Evolutionary conservation across 2,329 filamentous ascomycete genomes (phyloP).

Genomic region (Bipolaris sorokiniana): DNA sequence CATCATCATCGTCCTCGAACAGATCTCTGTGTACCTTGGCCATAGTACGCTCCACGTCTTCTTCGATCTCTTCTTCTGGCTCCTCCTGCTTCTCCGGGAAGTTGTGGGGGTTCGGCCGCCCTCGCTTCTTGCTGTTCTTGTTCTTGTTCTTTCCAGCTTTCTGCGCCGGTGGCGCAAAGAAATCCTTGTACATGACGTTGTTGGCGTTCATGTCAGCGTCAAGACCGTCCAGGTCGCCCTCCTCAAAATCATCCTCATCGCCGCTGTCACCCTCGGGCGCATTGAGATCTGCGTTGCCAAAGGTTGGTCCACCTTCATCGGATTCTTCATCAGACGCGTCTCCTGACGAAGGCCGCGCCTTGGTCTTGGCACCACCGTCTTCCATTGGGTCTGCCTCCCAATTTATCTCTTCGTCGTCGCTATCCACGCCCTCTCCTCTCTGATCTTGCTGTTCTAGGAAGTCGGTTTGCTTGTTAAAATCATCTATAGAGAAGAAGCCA

Average conservation of each 20-base stretch:
- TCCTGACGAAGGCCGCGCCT: slow-evolving; percentile 34
- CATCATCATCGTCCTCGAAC: slow-evolving; percentile 75
- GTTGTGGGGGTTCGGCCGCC: slow-evolving; percentile 62
- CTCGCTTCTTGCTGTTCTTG: slow-evolving; percentile 59
- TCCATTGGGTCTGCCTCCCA: slow-evolving; percentile 81
- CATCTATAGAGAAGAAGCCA: slow-evolving; percentile 96
- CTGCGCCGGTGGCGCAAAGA: slow-evolving; percentile 83
- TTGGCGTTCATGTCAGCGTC: slow-evolving; percentile 76
- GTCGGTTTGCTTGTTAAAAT: slow-evolving; percentile 94
- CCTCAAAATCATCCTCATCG: slow-evolving; percentile 65
- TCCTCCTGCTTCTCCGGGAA: slow-evolving; percentile 46
- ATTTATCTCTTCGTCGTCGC: slow-evolving; percentile 80
- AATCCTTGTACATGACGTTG: slow-evolving; percentile 88
- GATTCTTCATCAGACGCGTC: slow-evolving; percentile 63
- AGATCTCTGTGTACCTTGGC: slow-evolving; percentile 85
- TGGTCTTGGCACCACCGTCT: slow-evolving; percentile 39
- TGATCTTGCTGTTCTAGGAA: slow-evolving; percentile 86
- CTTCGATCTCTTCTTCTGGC: slow-evolving; percentile 48
- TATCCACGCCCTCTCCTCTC: slow-evolving; percentile 75
- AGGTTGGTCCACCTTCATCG: slow-evolving; percentile 79
- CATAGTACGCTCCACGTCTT: slow-evolving; percentile 82
- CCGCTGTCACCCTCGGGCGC: slow-evolving; percentile 73
- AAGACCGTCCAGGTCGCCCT: slow-evolving; percentile 59
- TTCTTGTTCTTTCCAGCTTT: slow-evolving; percentile 69
- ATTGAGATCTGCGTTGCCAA: slow-evolving; percentile 78